phyloP scores from a whole-genome alignment of 2,329 filamentous ascomycete species.

The Graphilbum sp. region DNA sequence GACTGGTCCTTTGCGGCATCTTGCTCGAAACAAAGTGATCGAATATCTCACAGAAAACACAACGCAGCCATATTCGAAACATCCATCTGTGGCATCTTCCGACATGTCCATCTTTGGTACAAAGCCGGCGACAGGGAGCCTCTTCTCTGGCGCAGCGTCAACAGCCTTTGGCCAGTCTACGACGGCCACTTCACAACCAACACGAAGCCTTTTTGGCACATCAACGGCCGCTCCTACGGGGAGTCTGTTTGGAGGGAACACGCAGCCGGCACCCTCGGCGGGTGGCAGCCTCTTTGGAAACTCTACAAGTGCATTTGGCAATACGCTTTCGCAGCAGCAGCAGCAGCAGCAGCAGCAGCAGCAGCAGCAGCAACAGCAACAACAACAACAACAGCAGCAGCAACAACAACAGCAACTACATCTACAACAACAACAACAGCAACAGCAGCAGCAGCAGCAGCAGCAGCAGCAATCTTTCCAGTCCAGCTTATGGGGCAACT shows the following conservation, averaged over 20 bases:
- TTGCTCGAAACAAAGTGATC: no score
- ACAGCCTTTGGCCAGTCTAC: not conserved
- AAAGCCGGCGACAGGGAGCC: constrained; percentile 5
- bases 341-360: constrained; percentile 18
- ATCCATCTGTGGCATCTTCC: not conserved
- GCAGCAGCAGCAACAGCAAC: constrained; percentile 22
- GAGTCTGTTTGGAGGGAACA: constrained; percentile 5
- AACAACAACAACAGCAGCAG: constrained; percentile 20
- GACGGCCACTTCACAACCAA: not conserved
- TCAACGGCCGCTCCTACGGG: not conserved
- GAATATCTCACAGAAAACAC: no score
- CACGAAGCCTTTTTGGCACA: constrained; percentile 16
- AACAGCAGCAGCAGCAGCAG: constrained; percentile 19
- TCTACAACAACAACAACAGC: constrained; percentile 16
- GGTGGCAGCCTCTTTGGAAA: no score
- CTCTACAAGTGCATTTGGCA: no score
- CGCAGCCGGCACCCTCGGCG: no score
- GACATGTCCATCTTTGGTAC: constrained; percentile 10
- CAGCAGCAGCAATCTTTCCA: constrained; percentile 20
- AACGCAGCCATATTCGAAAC: no score
- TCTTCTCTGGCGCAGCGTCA: constrained; percentile 1
- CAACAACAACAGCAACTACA: constrained; percentile 20
- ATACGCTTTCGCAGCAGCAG: constrained; percentile 20
- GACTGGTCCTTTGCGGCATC: no score
- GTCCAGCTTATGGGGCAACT: constrained; percentile 25